These are phyloP conservation scores for Cercophora sp. DNA, from an alignment of 495 filamentous ascomycete species.

Conservation along the genomic window DNA sequence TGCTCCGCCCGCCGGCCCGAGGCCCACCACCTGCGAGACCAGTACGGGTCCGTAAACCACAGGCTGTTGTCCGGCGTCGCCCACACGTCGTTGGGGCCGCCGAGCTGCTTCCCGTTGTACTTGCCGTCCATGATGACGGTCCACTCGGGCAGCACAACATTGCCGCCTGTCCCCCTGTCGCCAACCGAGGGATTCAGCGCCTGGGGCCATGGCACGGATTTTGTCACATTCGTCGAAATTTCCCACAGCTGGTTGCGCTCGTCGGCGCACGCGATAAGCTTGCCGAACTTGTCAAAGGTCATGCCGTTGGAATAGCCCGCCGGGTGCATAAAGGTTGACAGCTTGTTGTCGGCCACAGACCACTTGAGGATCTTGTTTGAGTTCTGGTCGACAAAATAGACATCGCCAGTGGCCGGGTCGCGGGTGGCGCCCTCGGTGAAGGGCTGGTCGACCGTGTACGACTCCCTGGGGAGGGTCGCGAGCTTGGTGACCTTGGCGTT, in stretches of 20 bases:
- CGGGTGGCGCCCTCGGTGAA: conserved; percentile 18
- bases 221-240: conserved; percentile 15
- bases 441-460: conserved; percentile 16
- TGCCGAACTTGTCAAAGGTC: conserved; percentile 16
- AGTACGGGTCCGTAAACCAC: conserved; percentile 17
- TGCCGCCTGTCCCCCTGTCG: conserved; percentile 10
- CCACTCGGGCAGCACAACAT: conserved; percentile 17
- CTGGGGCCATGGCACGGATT: conserved; percentile 14
- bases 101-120: conserved; percentile 19
- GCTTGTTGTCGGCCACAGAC: conserved; percentile 9
- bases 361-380: conserved; percentile 19
- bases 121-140: conserved; percentile 19
- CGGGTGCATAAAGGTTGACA: conserved; percentile 15
- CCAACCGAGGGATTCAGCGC: conserved; percentile 10
- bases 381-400: conserved; percentile 20
- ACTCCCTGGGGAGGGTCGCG: conserved; percentile 14
- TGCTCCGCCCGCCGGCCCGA: conserved; percentile 4
- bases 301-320: conserved; percentile 19
- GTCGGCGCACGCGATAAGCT: conserved; percentile 17
- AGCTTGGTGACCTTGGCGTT: conserved; percentile 14
- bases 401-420: conserved; percentile 18
- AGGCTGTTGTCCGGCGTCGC: conserved; percentile 16
- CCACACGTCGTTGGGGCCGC: conserved; percentile 18
- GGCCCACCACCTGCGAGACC: conserved; percentile 17
- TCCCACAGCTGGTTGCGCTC: conserved; percentile 20